These are phyloP conservation scores for Amanita phalloides DNA, from an alignment of 768 basidiomycete genomes.

Conservation along the genomic window DNA sequence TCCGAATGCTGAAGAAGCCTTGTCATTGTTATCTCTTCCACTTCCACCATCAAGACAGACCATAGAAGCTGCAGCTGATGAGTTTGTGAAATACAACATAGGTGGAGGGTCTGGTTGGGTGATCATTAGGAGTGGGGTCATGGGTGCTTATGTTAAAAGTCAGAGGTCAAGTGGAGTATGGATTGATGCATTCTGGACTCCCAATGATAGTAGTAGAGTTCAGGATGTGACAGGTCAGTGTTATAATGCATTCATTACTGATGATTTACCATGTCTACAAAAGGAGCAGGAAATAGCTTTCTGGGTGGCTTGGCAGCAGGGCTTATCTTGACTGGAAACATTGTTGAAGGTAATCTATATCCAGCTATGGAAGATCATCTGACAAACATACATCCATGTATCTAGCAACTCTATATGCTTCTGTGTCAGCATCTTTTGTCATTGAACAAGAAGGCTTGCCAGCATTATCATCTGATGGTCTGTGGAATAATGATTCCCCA, in stretches of 20 bases:
- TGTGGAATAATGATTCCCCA: constrained; percentile 72
- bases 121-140: constrained; percentile 62
- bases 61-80: constrained; percentile 58
- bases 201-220: constrained; percentile 34
- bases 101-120: constrained; percentile 46
- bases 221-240: constrained; percentile 71
- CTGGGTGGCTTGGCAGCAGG: constrained; percentile 80
- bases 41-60: constrained; percentile 33
- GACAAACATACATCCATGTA: not conserved
- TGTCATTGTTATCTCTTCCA: constrained; percentile 48
- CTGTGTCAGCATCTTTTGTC: constrained; percentile 72
- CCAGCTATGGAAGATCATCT: not conserved
- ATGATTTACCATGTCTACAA: constrained; percentile 17
- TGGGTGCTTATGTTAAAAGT: constrained; percentile 61
- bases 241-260: too few relatives aligned
- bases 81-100: constrained; percentile 52
- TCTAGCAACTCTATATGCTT: constrained; percentile 60
- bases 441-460: constrained; percentile 82
- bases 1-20: constrained; percentile 75
- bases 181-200: constrained; percentile 68
- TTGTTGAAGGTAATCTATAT: constrained; percentile 46
- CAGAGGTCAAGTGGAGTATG: constrained; percentile 32
- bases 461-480: constrained; percentile 22
- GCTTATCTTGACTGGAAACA: constrained; percentile 39
- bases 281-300: constrained; percentile 89